Conservation (phyloP, 768 basidiomycete genomes). For the Trametes coccinea region DNA sequence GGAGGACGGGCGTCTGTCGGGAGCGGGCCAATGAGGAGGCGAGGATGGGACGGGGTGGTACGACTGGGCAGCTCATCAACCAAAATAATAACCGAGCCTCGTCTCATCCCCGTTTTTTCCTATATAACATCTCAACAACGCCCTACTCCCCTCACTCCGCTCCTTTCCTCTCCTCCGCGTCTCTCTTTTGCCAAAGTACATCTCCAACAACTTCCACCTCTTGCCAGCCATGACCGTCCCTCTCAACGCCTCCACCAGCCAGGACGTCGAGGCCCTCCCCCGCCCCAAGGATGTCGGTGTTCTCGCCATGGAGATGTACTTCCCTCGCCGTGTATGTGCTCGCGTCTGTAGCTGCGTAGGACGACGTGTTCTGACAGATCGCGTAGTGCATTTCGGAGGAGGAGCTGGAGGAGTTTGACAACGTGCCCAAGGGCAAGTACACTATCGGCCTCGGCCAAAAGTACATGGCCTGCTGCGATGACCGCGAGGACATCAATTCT, state of each 20-base stretch:
- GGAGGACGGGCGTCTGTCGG: slow-evolving; percentile 1
- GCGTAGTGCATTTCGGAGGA: slow-evolving; percentile 90
- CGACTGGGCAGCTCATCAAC: slow-evolving; percentile 22
- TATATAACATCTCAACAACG: slow-evolving; percentile 23
- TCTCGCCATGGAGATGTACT: slow-evolving; percentile 92
- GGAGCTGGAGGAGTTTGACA: slow-evolving; percentile 92
- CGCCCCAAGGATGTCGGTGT: slow-evolving; percentile 95
- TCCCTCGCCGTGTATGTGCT: slow-evolving; percentile 63
- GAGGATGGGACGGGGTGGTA: slow-evolving; percentile 26
- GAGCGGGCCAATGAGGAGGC: slow-evolving; percentile 10
- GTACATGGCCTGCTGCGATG: slow-evolving; percentile 98
- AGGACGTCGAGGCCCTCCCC: slow-evolving; percentile 30
- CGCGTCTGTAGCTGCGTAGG: neutral
- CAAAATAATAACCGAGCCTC: slow-evolving; percentile 30
- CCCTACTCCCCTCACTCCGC: slow-evolving; percentile 15
- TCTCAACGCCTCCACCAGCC: slow-evolving; percentile 25
- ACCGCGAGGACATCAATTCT: slow-evolving; percentile 99
- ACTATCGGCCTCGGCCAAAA: slow-evolving; percentile 98
- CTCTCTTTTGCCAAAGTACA: slow-evolving; percentile 9
- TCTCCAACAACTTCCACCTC: neutral
- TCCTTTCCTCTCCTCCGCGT: neutral
- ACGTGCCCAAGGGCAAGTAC: slow-evolving; percentile 94
- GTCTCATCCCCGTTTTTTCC: slow-evolving; percentile 27
- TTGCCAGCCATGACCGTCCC: slow-evolving; percentile 31
- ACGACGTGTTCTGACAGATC: slow-evolving; percentile 1